phyloP scores from a whole-genome alignment of 129 eudicot genomes.

The Artemisia tridentata region DNA sequence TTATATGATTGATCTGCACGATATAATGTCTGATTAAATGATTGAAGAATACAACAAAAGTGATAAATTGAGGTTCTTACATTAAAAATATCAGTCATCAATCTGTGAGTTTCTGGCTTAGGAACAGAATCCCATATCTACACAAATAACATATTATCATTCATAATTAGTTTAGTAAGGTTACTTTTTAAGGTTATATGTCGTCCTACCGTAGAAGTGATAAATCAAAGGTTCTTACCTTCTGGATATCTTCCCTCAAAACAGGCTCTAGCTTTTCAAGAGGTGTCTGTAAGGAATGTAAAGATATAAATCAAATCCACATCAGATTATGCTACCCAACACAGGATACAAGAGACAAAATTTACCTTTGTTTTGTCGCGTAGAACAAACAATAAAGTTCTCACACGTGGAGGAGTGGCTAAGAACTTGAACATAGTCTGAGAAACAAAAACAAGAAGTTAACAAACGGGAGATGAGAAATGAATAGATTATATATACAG shows the following conservation, averaged over 20 bases:
- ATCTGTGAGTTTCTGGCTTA: constrained; percentile 61
- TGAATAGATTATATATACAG: constrained; percentile 1
- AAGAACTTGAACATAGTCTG: constrained; percentile 32
- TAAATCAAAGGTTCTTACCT: constrained; percentile 50
- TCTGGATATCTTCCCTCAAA: too few species aligned
- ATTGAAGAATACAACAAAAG: constrained; percentile 1
- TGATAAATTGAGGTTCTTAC: constrained; percentile 39
- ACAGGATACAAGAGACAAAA: background rate
- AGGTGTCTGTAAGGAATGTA: too few species aligned
- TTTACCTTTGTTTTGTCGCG: constrained; percentile 82
- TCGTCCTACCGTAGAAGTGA: background rate
- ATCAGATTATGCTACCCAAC: too few species aligned
- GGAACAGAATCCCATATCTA: constrained; percentile 83
- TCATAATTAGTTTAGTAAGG: constrained; percentile 6
- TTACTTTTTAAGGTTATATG: constrained; percentile 6
- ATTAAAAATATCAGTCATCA: constrained; percentile 69
- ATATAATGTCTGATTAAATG: background rate
- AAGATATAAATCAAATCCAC: too few species aligned
- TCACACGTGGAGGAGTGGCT: constrained; percentile 54
- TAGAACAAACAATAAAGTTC: constrained; percentile 74
- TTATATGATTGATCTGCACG: background rate
- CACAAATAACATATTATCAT: background rate
- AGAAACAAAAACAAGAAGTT: constrained; percentile 56
- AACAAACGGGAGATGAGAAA: background rate
- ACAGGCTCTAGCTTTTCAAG: too few species aligned